Evolutionary conservation across 352 stramenopile genomes (phyloP).

Genomic region (Phytophthora tubulina): DNA sequence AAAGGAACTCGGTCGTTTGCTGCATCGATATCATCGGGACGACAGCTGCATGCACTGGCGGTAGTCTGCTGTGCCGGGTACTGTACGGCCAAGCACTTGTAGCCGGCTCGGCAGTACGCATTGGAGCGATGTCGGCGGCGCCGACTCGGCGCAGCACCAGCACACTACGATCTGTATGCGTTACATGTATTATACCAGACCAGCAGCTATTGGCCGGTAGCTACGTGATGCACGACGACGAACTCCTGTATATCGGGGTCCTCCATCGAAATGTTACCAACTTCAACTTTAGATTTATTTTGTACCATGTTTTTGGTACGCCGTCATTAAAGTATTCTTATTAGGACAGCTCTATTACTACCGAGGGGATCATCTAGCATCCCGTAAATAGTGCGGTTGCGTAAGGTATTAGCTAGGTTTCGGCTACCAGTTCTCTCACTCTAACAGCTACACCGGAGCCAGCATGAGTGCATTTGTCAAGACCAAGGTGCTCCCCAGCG

Average conservation of each 20-base stretch:
- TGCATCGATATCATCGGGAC: neutral
- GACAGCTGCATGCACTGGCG: neutral
- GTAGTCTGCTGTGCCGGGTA: neutral
- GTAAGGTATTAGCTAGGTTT: neutral
- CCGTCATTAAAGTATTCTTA: no score
- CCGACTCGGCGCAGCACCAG: constrained; percentile 5
- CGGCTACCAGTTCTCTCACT: neutral
- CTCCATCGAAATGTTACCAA: no score
- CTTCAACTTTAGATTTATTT: no score
- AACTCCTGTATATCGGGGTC: no score
- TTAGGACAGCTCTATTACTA: no score
- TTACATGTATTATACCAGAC: no score
- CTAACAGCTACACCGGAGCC: neutral
- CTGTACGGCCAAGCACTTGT: neutral
- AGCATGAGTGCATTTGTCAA: constrained; percentile 36
- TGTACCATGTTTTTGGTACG: no score
- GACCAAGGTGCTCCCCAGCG: constrained; percentile 53
- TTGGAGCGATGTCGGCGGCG: neutral
- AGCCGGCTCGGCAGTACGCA: neutral
- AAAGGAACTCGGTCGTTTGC: neutral
- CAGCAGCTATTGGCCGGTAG: constrained; percentile 8
- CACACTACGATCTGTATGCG: no score
- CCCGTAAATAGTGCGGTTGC: constrained; percentile 4
- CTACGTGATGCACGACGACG: constrained; percentile 17
- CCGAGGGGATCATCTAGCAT: no score